Percentiles rank a stretch among this genome's conserved stretches.
Evolutionary conservation across 2,329 filamentous ascomycete species (phyloP).

Genomic region (Seiridium cupressi): DNA sequence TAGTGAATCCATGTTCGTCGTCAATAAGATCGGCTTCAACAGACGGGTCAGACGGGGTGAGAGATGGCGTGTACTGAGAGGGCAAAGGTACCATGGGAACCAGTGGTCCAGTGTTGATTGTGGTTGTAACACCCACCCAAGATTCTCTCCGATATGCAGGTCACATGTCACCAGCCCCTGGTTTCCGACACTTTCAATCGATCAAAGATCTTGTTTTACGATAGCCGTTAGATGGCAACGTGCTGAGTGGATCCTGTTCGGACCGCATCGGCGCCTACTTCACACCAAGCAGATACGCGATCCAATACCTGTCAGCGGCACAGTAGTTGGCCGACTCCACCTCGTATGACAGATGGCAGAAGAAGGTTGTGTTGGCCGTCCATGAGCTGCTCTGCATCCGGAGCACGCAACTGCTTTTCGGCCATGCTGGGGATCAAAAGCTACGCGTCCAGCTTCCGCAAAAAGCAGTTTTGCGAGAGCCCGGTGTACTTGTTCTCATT

Average conservation of each 20-base stretch:
- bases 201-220: conserved; percentile 10
- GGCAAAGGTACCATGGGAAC: background rate
- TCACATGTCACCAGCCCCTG: conserved; percentile 4
- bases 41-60: too few species aligned
- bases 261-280: background rate
- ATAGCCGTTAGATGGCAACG: conserved; percentile 7
- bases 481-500: too few species aligned
- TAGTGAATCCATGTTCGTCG: too few species aligned
- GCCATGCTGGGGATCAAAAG: too few species aligned
- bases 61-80: background rate
- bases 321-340: background rate
- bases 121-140: background rate
- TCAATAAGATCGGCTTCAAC: too few species aligned
- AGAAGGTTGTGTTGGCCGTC: too few species aligned
- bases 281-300: background rate
- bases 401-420: too few species aligned
- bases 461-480: too few species aligned
- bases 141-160: background rate
- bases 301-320: background rate
- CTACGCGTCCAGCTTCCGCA: too few species aligned
- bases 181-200: background rate
- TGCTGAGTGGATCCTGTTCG: conserved; percentile 1
- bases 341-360: too few species aligned
- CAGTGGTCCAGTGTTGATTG: background rate
- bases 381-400: too few species aligned